Evolutionary conservation across 2,329 filamentous ascomycete species (phyloP).

Genomic region (Ceratocystis huliohia): DNA sequence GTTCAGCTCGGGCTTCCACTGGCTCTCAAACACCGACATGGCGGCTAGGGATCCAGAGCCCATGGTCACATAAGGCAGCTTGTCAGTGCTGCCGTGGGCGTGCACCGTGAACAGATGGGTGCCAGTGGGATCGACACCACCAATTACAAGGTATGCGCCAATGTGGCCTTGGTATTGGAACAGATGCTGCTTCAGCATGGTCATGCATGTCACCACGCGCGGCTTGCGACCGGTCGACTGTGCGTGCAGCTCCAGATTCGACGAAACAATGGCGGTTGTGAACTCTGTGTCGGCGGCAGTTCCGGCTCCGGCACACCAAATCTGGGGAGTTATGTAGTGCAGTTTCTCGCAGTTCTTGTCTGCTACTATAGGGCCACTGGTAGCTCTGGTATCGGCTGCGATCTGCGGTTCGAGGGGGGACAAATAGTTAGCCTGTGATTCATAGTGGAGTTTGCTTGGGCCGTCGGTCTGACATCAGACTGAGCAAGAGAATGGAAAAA

Average conservation of each 20-base stretch:
- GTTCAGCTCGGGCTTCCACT: constrained; percentile 71
- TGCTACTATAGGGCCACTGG: constrained; percentile 92
- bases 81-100: constrained; percentile 95
- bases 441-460: not conserved
- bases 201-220: constrained; percentile 98
- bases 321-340: constrained; percentile 95
- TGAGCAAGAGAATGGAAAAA: not conserved
- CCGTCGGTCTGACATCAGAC: not conserved
- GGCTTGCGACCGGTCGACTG: constrained; percentile 93
- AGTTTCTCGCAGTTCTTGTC: constrained; percentile 99
- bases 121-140: constrained; percentile 90
- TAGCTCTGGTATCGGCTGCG: constrained; percentile 94
- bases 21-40: constrained; percentile 96
- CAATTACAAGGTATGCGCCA: constrained; percentile 93
- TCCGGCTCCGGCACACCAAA: constrained; percentile 97
- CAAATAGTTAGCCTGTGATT: constrained; percentile 11
- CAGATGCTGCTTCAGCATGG: constrained; percentile 96
- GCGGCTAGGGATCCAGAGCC: constrained; percentile 89
- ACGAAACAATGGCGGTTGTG: constrained; percentile 95
- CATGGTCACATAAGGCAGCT: constrained; percentile 99
- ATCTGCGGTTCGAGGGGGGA: constrained; percentile 57
- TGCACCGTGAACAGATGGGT: constrained; percentile 95
- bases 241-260: constrained; percentile 92
- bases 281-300: constrained; percentile 98
- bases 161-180: constrained; percentile 98